Evolutionary conservation across 2,329 filamentous ascomycete species (phyloP).

Genomic region (Phaeoacremonium minimum): DNA sequence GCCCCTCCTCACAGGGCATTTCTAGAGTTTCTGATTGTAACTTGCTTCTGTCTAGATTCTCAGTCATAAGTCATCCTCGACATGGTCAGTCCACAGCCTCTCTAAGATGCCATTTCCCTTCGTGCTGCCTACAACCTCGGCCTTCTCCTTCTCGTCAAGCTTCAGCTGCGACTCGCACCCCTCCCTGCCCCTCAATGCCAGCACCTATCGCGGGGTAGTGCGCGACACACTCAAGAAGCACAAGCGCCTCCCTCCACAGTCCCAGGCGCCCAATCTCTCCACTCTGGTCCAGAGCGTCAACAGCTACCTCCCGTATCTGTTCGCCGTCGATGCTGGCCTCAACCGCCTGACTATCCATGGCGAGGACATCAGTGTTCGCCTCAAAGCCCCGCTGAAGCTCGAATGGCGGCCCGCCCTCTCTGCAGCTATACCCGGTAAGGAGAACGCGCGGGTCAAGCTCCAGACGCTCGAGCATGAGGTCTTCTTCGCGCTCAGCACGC

Average conservation of each 20-base stretch:
- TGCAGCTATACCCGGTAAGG: slow-evolving; percentile 48
- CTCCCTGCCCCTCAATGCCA: slow-evolving; percentile 77
- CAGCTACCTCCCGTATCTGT: slow-evolving; percentile 78
- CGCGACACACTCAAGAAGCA: slow-evolving; percentile 82
- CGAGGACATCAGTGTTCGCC: slow-evolving; percentile 64
- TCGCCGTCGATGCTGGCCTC: slow-evolving; percentile 73
- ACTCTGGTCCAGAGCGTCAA: slow-evolving; percentile 66
- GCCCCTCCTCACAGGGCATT: not conserved
- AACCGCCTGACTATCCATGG: slow-evolving; percentile 30
- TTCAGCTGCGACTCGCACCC: slow-evolving; percentile 81
- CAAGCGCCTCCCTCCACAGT: slow-evolving; percentile 73
- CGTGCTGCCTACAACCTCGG: slow-evolving; percentile 81
- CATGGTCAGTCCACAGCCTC: slow-evolving; percentile 3
- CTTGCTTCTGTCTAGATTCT: not conserved
- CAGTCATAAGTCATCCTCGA: slow-evolving; percentile 1
- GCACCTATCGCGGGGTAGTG: slow-evolving; percentile 78
- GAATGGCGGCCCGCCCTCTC: slow-evolving; percentile 84
- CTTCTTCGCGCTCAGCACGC: slow-evolving; percentile 70
- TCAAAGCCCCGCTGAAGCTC: slow-evolving; percentile 57
- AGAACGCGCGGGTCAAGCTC: slow-evolving; percentile 63
- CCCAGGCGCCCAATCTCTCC: slow-evolving; percentile 67
- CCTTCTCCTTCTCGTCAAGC: slow-evolving; percentile 74
- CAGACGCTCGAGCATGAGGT: slow-evolving; percentile 78
- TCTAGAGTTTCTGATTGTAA: not conserved
- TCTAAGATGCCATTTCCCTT: slow-evolving; percentile 85